Evolutionary conservation across 164 flowering plant genomes (phyloP).

Genomic region (Umbilicus rupestris): DNA sequence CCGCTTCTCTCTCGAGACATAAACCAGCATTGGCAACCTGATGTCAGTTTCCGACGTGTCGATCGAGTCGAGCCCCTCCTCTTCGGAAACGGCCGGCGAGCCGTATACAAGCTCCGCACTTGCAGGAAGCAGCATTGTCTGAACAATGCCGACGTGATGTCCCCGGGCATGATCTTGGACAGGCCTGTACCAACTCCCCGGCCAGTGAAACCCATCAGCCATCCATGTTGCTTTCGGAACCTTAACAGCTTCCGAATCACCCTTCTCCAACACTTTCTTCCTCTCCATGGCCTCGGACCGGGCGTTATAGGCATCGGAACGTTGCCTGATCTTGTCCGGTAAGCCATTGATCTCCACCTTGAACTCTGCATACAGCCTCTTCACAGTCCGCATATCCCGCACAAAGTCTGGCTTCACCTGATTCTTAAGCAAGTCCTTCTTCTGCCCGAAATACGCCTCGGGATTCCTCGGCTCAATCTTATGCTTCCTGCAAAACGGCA

Average conservation of each 20-base stretch:
- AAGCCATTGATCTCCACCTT: conserved; percentile 82
- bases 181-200: conserved; percentile 74
- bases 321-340: conserved; percentile 74
- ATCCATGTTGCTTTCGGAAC: conserved; percentile 90
- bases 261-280: conserved; percentile 59
- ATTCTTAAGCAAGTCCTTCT: conserved; percentile 68
- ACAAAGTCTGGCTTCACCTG: conserved; percentile 79
- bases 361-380: conserved; percentile 91
- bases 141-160: conserved; percentile 84
- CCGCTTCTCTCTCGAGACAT: conserved; percentile 86
- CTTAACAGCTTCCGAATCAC: conserved; percentile 42
- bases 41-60: conserved; percentile 68
- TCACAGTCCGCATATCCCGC: conserved; percentile 68
- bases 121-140: conserved; percentile 87
- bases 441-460: conserved; percentile 76
- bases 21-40: conserved; percentile 80
- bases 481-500: conserved; percentile 83
- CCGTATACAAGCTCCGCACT: conserved; percentile 63
- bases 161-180: conserved; percentile 71
- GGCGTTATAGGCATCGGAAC: conserved; percentile 87
- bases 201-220: conserved; percentile 93
- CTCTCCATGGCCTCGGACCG: conserved; percentile 56
- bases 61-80: conserved; percentile 41
- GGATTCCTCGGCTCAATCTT: conserved; percentile 74
- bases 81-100: conserved; percentile 14